These are phyloP conservation scores for Xanthoconium stramineum DNA, from an alignment of 768 basidiomycete genomes.

Conservation along the genomic window DNA sequence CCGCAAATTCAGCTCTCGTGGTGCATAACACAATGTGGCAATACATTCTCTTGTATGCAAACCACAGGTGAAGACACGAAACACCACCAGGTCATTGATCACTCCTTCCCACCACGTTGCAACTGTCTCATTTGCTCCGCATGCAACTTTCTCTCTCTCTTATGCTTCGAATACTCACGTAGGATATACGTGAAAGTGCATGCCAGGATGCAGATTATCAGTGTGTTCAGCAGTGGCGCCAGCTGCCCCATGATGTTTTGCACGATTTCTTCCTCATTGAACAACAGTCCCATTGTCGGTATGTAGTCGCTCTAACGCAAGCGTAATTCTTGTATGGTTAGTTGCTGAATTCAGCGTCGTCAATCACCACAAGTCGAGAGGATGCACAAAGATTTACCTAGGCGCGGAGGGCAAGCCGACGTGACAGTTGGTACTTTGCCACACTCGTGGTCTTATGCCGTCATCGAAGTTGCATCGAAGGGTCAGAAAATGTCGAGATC, in stretches of 20 bases:
- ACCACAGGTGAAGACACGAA: too few relatives aligned
- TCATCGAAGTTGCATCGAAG: too few relatives aligned
- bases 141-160: conserved; percentile 19
- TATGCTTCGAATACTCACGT: conserved; percentile 16
- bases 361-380: not conserved
- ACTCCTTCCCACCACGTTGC: not conserved
- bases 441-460: not conserved
- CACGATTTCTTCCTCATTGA: conserved; percentile 19
- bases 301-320: not conserved
- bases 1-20: too few relatives aligned
- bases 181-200: conserved; percentile 18
- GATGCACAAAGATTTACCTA: not conserved
- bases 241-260: conserved; percentile 5
- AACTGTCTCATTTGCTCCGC: conserved; percentile 14
- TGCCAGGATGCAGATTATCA: conserved; percentile 11
- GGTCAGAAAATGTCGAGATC: not conserved
- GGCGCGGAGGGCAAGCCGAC: not conserved
- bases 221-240: conserved; percentile 10
- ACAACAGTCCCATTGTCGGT: conserved; percentile 15
- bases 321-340: not conserved
- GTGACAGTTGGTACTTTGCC: not conserved
- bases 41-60: too few relatives aligned
- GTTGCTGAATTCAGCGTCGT: not conserved
- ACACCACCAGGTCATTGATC: not conserved
- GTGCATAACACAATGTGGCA: too few relatives aligned